Evolutionary conservation across 2,329 filamentous ascomycete species (phyloP).

Genomic region (Botrytis byssoidea): DNA sequence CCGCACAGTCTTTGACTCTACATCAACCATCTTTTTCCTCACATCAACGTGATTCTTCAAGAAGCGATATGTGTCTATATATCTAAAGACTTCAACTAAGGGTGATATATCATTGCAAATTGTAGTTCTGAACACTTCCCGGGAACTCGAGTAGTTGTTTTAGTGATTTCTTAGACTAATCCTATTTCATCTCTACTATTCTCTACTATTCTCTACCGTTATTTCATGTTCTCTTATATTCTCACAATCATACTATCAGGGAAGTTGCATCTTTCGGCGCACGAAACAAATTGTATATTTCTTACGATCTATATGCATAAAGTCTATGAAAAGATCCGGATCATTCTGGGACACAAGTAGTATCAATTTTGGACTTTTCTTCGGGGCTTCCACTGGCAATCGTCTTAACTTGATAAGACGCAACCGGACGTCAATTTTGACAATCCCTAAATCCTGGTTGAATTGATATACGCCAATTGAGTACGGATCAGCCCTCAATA

Average conservation of each 20-base stretch:
- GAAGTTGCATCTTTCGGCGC: background rate
- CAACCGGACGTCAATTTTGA: background rate
- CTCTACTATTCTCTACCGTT: background rate
- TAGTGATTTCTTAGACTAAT: background rate
- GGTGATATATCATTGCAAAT: rapidly evolving
- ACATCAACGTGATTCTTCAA: too few relatives aligned
- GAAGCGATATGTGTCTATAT: too few relatives aligned
- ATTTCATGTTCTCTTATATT: background rate
- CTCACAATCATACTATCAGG: too few relatives aligned
- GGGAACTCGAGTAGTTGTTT: too few relatives aligned
- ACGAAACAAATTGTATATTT: too few relatives aligned
- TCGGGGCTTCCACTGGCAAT: background rate
- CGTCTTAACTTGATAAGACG: background rate
- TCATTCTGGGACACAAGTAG: background rate
- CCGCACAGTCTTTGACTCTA: too few relatives aligned
- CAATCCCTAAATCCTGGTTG: background rate
- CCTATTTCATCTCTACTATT: background rate
- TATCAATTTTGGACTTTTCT: background rate
- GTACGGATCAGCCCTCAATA: too few relatives aligned
- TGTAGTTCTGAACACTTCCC: background rate
- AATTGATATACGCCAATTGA: background rate
- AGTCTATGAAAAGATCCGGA: background rate
- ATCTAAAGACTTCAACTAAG: background rate
- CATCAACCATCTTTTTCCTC: too few relatives aligned
- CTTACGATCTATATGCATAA: background rate